Evolutionary conservation across 2,329 filamentous ascomycete genomes (phyloP).

Genomic region (Xylaria sp.): DNA sequence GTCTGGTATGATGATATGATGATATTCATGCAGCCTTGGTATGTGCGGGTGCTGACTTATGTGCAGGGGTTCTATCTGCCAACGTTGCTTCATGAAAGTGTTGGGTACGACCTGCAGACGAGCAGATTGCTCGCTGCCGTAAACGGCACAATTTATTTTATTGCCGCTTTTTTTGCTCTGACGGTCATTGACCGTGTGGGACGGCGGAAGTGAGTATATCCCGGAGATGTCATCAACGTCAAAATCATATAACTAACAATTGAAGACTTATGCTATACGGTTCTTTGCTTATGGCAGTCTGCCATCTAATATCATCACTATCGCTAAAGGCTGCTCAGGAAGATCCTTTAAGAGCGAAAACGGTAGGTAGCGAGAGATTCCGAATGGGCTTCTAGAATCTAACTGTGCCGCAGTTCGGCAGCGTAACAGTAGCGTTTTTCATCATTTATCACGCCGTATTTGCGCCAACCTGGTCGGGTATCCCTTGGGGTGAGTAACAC

Average conservation of each 20-base stretch:
- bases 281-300: slow-evolving; percentile 49
- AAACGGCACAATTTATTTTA: slow-evolving; percentile 55
- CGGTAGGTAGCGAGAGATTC: slow-evolving; percentile 35
- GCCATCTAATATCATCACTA: slow-evolving; percentile 53
- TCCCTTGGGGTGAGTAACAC: slow-evolving; percentile 48
- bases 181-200: slow-evolving; percentile 55
- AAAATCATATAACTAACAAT: neutral
- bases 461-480: slow-evolving; percentile 52
- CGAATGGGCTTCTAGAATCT: slow-evolving; percentile 13
- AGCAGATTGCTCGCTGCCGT: slow-evolving; percentile 65
- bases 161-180: slow-evolving; percentile 51
- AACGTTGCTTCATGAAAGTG: slow-evolving; percentile 64
- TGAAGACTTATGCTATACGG: slow-evolving; percentile 52
- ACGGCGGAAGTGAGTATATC: slow-evolving; percentile 49
- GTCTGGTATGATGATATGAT: slow-evolving; percentile 41
- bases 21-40: neutral
- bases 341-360: slow-evolving; percentile 44
- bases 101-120: slow-evolving; percentile 57
- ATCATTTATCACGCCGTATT: slow-evolving; percentile 57
- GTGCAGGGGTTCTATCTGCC: slow-evolving; percentile 58
- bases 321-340: slow-evolving; percentile 48
- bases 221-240: neutral
- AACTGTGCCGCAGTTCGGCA: slow-evolving; percentile 48
- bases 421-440: slow-evolving; percentile 55
- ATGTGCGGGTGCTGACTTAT: slow-evolving; percentile 38